Conservation (phyloP, 352 stramenopile genomes). For the Phytopythium ostracodes region DNA sequence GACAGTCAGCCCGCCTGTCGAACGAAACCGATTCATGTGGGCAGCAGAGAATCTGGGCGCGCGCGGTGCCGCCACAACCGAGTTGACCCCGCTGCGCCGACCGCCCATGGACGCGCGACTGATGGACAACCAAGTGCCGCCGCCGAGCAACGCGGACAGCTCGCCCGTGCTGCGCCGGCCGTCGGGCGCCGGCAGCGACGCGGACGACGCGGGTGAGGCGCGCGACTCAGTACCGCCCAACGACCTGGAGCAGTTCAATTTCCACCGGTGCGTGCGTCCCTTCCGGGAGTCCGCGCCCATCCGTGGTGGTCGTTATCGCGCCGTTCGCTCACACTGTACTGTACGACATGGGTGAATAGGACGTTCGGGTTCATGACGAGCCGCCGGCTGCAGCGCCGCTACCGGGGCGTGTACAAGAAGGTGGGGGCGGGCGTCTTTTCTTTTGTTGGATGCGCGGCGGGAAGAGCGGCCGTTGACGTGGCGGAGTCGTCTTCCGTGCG, state of each 20-base stretch:
- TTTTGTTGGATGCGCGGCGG: background rate
- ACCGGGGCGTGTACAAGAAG: constrained; percentile 55
- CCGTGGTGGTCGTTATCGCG: constrained; percentile 2
- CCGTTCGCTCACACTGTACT: background rate
- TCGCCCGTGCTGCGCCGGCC: background rate
- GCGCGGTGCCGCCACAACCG: constrained; percentile 8
- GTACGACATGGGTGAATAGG: constrained; percentile 9
- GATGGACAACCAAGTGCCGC: constrained; percentile 26
- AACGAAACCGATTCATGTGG: too few species aligned
- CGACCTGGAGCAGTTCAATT: constrained; percentile 36
- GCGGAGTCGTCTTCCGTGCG: background rate
- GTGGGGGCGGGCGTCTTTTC: constrained; percentile 13
- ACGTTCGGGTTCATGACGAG: constrained; percentile 58
- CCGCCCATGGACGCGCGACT: constrained; percentile 24
- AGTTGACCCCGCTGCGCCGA: constrained; percentile 17
- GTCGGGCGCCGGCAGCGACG: constrained; percentile 6
- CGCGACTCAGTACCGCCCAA: background rate
- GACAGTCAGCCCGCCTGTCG: background rate
- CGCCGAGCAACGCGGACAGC: background rate
- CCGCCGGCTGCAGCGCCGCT: constrained; percentile 44
- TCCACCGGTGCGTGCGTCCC: constrained; percentile 19
- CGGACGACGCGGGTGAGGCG: constrained; percentile 13
- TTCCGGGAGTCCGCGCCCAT: constrained; percentile 1
- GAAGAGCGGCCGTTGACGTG: background rate
- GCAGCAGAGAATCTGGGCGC: too few species aligned